Percentiles rank a stretch among this genome's conserved stretches.
phyloP scores from a whole-genome alignment of 805 yeast genomes.

The Candida glaebosa region DNA sequence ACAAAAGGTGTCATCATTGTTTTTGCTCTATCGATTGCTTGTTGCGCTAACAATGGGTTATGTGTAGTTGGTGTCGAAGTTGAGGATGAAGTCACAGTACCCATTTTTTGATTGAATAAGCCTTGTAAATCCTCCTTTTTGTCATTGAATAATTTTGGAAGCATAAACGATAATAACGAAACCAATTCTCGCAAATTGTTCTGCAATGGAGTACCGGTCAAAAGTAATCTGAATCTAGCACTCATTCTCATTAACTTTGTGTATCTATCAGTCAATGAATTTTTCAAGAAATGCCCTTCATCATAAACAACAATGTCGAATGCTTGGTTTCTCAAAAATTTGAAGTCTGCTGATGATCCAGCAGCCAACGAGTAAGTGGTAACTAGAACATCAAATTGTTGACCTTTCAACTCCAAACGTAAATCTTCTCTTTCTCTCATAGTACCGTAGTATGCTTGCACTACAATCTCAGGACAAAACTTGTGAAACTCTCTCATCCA shows the following conservation, averaged over 20 bases:
- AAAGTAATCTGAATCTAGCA: slow-evolving; percentile 78
- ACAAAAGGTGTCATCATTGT: slow-evolving; percentile 99
- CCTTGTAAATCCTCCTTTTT: slow-evolving; percentile 78
- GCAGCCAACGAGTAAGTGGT: slow-evolving; percentile 93
- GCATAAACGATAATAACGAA: slow-evolving; percentile 84
- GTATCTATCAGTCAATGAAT: slow-evolving; percentile 84
- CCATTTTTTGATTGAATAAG: slow-evolving; percentile 83
- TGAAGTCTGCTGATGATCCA: slow-evolving; percentile 77
- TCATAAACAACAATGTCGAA: slow-evolving; percentile 92
- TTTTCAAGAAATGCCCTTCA: slow-evolving; percentile 96
- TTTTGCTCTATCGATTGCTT: slow-evolving; percentile 89
- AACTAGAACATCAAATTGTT: slow-evolving; percentile 79
- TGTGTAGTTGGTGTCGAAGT: slow-evolving; percentile 39
- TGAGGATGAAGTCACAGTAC: slow-evolving; percentile 16
- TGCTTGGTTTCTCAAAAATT: slow-evolving; percentile 66
- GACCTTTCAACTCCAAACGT: slow-evolving; percentile 59
- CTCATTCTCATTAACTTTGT: slow-evolving; percentile 77
- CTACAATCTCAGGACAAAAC: slow-evolving; percentile 77
- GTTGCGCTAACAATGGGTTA: slow-evolving; percentile 82
- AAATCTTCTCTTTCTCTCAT: slow-evolving; percentile 81
- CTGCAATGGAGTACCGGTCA: slow-evolving; percentile 97
- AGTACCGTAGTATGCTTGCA: slow-evolving; percentile 93
- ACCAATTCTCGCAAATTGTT: slow-evolving; percentile 88
- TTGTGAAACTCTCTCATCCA: slow-evolving; percentile 94
- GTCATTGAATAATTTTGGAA: slow-evolving; percentile 78